Base-by-base conservation (phyloP, 2,329 filamentous ascomycete species). In the Didymella keratinophila region DNA sequence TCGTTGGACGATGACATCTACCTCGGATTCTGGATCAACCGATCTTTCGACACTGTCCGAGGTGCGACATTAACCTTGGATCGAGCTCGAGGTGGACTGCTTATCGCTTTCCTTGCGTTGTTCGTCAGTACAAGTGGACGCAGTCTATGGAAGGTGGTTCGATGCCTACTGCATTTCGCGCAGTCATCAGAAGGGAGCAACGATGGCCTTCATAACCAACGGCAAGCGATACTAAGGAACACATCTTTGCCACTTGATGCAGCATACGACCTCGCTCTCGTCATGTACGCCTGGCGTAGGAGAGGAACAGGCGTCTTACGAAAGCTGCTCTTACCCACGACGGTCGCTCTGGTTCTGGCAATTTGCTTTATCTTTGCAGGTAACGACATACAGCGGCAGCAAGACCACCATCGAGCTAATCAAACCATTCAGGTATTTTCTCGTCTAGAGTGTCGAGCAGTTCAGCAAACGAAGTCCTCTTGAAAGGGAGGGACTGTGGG, bases 201-300 rank as follows among this genome's bases (percentile, higher is more conserved):
- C 52, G 76, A 77, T 51, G 71, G 63, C 8, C 20, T 75, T 2
- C 63, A 76, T 28, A 65, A 73, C 37, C 74, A 74, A 45, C 69
- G 74, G 23, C 76, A 78, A 52, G 64, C 72, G 0, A 65, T 76
- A 4, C 59, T 78, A 2, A 65, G 74, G 2, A 78, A 78, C 34
- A 63, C 65, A 2, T n/a, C 59, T 5, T 50, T 57, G 10, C 54
- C 65, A 11, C 52, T 28, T 14, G 63, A 53, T 44, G 64, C 57
- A 7, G 44, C 58, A 16, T 25, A 52, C 12, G 59, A 62, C 3
- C 20, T 67, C 3, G 11, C 45, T 21, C 21, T 3, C 12, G 48
- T n/a, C n/a, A 48, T 37, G 52, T 57, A 11, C 25, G 9, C 32
- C 49, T 48, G 34, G 53, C 14, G 30, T 27, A 32, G 9, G 14